Percentiles rank a stretch among this genome's conserved stretches.
Evolutionary conservation across 2,329 filamentous ascomycete genomes (phyloP).

Genomic region (Botrytis deweyae): DNA sequence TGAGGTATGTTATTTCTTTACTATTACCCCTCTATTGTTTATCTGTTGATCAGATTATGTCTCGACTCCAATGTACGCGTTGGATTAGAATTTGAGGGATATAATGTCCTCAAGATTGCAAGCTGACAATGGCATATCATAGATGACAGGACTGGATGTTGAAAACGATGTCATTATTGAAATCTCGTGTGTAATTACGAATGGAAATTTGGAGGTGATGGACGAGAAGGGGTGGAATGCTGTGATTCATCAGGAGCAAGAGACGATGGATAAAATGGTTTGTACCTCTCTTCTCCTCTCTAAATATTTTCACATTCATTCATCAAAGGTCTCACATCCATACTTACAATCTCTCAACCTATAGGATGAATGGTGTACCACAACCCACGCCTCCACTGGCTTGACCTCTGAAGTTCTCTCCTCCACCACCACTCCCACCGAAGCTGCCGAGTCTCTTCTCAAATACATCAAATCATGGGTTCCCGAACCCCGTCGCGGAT

Average conservation of each 20-base stretch:
- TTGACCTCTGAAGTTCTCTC: slow-evolving; percentile 73
- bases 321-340: not conserved
- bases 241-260: slow-evolving; percentile 70
- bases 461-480: slow-evolving; percentile 74
- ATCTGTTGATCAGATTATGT: not conserved
- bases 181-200: slow-evolving; percentile 89
- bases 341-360: not conserved
- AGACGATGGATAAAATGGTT: slow-evolving; percentile 70
- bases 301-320: too few relatives aligned
- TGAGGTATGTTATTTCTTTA: slow-evolving; percentile 12
- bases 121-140: slow-evolving; percentile 27
- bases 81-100: not conserved
- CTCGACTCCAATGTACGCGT: not conserved
- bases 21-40: not conserved
- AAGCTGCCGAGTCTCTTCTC: slow-evolving; percentile 70
- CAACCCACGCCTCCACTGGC: slow-evolving; percentile 77
- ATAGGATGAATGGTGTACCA: slow-evolving; percentile 79
- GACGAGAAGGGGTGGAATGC: slow-evolving; percentile 77
- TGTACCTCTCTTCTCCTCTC: not conserved
- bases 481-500: slow-evolving; percentile 62
- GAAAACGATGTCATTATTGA: slow-evolving; percentile 83
- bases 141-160: slow-evolving; percentile 91
- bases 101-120: not conserved
- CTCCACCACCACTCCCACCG: slow-evolving; percentile 68
- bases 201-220: slow-evolving; percentile 71